Conservation (phyloP, 1,284 basidiomycete genomes). For the Xanthoconium separans region DNA sequence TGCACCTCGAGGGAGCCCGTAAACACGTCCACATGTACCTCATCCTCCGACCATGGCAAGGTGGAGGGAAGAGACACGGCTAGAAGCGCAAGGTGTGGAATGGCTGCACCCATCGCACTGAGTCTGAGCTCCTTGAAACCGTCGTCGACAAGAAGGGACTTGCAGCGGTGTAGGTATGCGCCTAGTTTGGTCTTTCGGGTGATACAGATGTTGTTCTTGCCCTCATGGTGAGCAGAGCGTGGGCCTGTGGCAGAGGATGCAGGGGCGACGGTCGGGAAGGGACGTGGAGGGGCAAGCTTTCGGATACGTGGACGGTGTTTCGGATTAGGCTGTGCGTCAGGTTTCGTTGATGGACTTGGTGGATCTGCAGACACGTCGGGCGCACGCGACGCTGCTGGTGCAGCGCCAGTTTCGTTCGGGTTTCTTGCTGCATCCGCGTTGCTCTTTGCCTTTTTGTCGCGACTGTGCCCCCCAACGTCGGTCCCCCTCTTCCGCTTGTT, state of each 20-base stretch:
- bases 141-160: constrained; percentile 71
- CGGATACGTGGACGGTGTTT: constrained; percentile 42
- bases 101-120: constrained; percentile 84
- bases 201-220: constrained; percentile 79
- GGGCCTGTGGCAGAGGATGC: constrained; percentile 78
- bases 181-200: constrained; percentile 77
- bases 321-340: constrained; percentile 2
- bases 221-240: constrained; percentile 62
- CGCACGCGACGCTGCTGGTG: not conserved
- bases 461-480: not conserved
- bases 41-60: constrained; percentile 64
- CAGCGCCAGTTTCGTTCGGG: constrained; percentile 2
- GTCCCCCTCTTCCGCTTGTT: constrained; percentile 27
- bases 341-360: not conserved
- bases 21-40: constrained; percentile 65
- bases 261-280: constrained; percentile 73
- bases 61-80: constrained; percentile 71
- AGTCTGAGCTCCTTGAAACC: constrained; percentile 80
- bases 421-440: constrained; percentile 1
- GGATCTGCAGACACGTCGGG: constrained; percentile 2
- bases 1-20: constrained; percentile 78
- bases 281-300: constrained; percentile 69
- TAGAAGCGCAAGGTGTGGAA: constrained; percentile 77
- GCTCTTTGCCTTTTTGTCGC: constrained; percentile 20
- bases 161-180: constrained; percentile 77